A percentile compares a stretch with the other conserved stretches of the same genome.
phyloP scores from a whole-genome alignment of 352 stramenopile species.

The Pilasporangium apinafurcum region DNA sequence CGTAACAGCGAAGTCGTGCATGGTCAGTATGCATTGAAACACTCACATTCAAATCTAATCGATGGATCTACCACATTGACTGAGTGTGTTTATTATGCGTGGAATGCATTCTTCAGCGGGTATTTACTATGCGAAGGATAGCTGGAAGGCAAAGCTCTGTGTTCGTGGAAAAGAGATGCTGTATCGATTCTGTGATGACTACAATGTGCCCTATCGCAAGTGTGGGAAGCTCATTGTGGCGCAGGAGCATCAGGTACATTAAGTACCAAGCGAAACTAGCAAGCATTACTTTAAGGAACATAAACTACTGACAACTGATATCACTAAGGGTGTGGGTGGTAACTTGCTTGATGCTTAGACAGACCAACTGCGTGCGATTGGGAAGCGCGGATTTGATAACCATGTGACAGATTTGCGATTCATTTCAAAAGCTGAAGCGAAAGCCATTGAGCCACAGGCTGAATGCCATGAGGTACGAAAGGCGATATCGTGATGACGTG shows the following conservation, averaged over 20 bases:
- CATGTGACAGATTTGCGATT: slow-evolving; percentile 49
- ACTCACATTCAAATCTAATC: slow-evolving; percentile 7
- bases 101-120: slow-evolving; percentile 34
- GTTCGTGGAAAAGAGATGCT: slow-evolving; percentile 84
- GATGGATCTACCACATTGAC: background rate
- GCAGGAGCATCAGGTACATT: slow-evolving; percentile 41
- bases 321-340: no score
- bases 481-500: background rate
- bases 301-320: slow-evolving; percentile 34
- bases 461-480: slow-evolving; percentile 31
- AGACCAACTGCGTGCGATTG: slow-evolving; percentile 32
- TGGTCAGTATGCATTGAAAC: slow-evolving; percentile 27
- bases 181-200: slow-evolving; percentile 89
- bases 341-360: slow-evolving; percentile 11
- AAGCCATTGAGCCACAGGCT: slow-evolving; percentile 46
- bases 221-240: slow-evolving; percentile 96
- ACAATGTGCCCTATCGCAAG: slow-evolving; percentile 67
- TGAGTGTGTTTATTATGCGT: background rate
- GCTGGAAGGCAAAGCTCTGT: slow-evolving; percentile 90
- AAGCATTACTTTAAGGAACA: slow-evolving; percentile 17
- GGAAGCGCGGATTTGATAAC: slow-evolving; percentile 30
- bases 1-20: slow-evolving; percentile 97
- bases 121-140: slow-evolving; percentile 92
- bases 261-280: no score
- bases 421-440: slow-evolving; percentile 33